phyloP scores from a whole-genome alignment of 331 rosid species.

The Malus hybrid region DNA sequence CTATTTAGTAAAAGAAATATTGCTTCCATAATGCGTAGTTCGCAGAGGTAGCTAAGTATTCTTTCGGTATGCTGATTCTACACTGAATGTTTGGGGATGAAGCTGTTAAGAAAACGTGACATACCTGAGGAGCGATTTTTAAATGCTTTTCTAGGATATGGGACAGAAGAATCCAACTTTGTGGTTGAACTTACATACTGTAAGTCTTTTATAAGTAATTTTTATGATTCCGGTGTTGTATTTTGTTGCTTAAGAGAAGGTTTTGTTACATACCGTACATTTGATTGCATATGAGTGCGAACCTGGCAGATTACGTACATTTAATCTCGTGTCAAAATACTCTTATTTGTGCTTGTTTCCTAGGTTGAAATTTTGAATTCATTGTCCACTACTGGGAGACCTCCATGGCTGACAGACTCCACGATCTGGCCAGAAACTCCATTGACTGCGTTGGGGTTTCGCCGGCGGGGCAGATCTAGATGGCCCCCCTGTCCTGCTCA shows the following conservation, averaged over 20 bases:
- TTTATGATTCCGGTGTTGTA: not conserved
- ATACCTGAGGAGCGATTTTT: slow-evolving; percentile 25
- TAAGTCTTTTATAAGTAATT: not conserved
- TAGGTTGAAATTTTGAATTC: not conserved
- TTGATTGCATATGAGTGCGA: not conserved
- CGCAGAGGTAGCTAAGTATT: not conserved
- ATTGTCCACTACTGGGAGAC: slow-evolving; percentile 24
- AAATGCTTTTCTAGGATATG: slow-evolving; percentile 30
- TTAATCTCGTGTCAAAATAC: not conserved
- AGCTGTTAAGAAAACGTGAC: slow-evolving; percentile 27
- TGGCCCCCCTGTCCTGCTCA: slow-evolving; percentile 28
- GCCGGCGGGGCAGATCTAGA: slow-evolving; percentile 33
- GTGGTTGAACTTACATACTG: slow-evolving; percentile 28
- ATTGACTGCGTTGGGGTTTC: slow-evolving; percentile 92
- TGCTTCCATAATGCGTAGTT: not conserved
- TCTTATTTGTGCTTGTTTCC: not conserved
- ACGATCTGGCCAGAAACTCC: slow-evolving; percentile 95
- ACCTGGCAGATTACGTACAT: slow-evolving; percentile 6
- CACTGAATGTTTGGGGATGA: slow-evolving; percentile 31
- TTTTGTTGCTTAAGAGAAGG: not conserved
- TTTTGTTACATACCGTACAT: not conserved
- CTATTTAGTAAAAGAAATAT: not conserved
- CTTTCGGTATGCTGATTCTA: slow-evolving; percentile 19
- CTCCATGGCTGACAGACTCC: slow-evolving; percentile 90
- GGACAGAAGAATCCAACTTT: slow-evolving; percentile 24